phyloP scores from a whole-genome alignment of 164 flowering plant genomes.

The Chimonanthus praecox region DNA sequence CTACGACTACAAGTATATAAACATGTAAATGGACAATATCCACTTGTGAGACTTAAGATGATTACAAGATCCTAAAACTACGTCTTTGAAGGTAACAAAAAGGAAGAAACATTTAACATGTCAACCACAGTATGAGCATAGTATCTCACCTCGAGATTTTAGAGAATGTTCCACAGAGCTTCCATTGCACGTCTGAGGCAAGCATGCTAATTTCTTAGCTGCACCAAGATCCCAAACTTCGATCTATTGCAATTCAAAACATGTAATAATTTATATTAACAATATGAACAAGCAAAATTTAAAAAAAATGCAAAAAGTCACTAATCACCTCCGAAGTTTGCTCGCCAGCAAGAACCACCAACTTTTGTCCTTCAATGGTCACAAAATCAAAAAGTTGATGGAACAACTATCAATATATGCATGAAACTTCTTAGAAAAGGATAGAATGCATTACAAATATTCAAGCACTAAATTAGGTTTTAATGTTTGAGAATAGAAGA shows the following conservation, averaged over 20 bases:
- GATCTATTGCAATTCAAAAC: constrained; percentile 40
- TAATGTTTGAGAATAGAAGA: neutral
- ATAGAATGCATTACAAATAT: neutral
- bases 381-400: constrained; percentile 20
- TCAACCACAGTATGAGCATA: neutral
- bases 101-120: neutral
- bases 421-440: neutral
- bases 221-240: constrained; percentile 87
- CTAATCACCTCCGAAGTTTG: constrained; percentile 56
- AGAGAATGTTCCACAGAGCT: constrained; percentile 28
- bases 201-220: constrained; percentile 42
- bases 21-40: neutral
- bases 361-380: constrained; percentile 33
- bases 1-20: neutral
- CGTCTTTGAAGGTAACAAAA: neutral
- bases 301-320: neutral
- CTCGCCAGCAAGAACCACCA: constrained; percentile 73
- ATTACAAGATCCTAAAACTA: neutral
- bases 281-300: constrained; percentile 5
- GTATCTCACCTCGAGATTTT: constrained; percentile 50
- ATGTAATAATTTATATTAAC: neutral
- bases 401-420: constrained; percentile 1
- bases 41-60: neutral
- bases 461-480: neutral
- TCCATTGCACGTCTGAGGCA: constrained; percentile 33